Percentiles rank a stretch among this genome's conserved stretches.
Evolutionary conservation across 257 asterid genomes (phyloP).

Genomic region (Solanum ossicruentum): DNA sequence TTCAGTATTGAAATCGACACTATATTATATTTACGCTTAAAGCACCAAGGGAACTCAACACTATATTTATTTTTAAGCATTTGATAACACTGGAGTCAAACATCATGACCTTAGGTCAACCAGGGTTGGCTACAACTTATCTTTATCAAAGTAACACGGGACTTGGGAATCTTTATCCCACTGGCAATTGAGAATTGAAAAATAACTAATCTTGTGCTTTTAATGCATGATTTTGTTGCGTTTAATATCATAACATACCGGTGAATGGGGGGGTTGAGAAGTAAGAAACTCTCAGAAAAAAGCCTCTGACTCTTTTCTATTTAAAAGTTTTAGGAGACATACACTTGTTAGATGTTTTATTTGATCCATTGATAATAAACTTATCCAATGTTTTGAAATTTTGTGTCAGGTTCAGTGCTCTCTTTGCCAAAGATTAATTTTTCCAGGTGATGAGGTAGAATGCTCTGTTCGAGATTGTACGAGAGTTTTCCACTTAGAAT

Average conservation of each 20-base stretch:
- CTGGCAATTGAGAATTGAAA: neutral
- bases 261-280: neutral
- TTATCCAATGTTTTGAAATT: neutral
- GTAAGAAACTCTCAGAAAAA: neutral
- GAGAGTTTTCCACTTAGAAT: slow-evolving; percentile 44
- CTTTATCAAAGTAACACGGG: neutral
- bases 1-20: neutral
- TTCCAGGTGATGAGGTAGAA: slow-evolving; percentile 32
- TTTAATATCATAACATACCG: neutral
- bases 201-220: neutral
- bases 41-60: neutral
- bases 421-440: slow-evolving; percentile 43
- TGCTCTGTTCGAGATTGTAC: slow-evolving; percentile 65
- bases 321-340: neutral
- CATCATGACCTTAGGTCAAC: neutral
- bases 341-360: neutral
- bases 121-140: neutral
- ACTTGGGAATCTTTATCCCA: neutral
- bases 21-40: neutral
- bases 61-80: neutral
- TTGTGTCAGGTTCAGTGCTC: slow-evolving; percentile 52
- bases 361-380: neutral
- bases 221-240: neutral
- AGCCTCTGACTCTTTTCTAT: neutral
- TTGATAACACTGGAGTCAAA: neutral